Percentiles rank a stretch among this genome's conserved stretches.
Evolutionary conservation across 371 early-diverging fungal genomes (phyloP).

Genomic region (Mucor velutinosus): DNA sequence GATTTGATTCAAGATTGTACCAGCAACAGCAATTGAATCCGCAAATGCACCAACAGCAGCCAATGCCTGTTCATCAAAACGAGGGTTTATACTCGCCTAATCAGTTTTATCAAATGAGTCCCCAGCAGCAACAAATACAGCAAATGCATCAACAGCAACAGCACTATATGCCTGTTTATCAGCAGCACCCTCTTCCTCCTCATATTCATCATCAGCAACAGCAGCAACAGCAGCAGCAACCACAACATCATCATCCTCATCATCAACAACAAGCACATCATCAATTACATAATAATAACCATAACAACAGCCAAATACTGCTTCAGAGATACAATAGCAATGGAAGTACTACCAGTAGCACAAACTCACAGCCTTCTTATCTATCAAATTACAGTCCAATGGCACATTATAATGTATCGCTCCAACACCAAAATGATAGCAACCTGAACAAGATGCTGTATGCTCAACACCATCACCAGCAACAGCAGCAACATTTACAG

Average conservation of each 20-base stretch:
- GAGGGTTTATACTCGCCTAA: neutral
- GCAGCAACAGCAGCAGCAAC: conserved; percentile 1
- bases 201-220: neutral
- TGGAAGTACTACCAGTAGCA: conserved; percentile 12
- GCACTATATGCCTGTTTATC: no score
- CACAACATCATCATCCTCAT: conserved; percentile 4
- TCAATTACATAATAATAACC: conserved; percentile 5
- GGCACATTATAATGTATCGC: conserved; percentile 8
- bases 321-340: conserved; percentile 26
- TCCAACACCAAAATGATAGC: neutral
- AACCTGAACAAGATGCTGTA: conserved; percentile 8
- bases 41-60: neutral
- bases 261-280: conserved; percentile 10
- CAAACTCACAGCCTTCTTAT: conserved; percentile 19
- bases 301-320: conserved; percentile 11
- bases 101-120: neutral
- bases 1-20: conserved; percentile 1
- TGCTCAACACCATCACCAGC: neutral
- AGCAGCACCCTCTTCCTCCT: no score
- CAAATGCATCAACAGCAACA: neutral
- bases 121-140: conserved; percentile 4
- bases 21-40: neutral
- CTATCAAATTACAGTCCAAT: conserved; percentile 11
- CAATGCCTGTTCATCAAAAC: conserved; percentile 1
- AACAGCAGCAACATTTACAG: conserved; percentile 12